Conservation (phyloP, 192 early-diverging fungal genomes). For the Nowakowskiella sp. region DNA sequence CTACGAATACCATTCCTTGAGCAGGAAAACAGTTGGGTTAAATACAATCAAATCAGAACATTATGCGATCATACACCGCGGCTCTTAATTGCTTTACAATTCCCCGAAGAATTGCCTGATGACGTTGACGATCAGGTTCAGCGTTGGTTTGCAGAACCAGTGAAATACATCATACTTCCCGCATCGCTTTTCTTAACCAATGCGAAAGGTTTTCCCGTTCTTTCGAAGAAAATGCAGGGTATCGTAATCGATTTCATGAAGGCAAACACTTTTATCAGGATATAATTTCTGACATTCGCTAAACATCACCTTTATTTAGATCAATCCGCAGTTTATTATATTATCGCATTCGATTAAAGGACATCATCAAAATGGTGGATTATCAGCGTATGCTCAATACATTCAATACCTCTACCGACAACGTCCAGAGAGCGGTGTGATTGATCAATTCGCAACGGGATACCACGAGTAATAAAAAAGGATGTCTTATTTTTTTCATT, state of each 20-base stretch:
- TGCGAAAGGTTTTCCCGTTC: conserved; percentile 78
- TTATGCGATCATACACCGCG: conserved; percentile 62
- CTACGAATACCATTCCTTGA: conserved; percentile 41
- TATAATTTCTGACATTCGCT: not conserved
- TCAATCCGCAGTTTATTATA: conserved; percentile 31
- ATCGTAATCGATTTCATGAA: conserved; percentile 47
- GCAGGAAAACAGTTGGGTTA: conserved; percentile 49
- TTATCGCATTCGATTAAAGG: conserved; percentile 14
- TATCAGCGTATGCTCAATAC: conserved; percentile 67
- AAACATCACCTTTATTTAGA: conserved; percentile 2
- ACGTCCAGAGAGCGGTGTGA: conserved; percentile 45
- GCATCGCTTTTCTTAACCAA: conserved; percentile 68
- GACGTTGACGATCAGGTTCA: conserved; percentile 28
- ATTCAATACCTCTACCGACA: conserved; percentile 63
- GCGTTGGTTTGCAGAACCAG: conserved; percentile 84
- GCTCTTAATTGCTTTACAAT: conserved; percentile 54
- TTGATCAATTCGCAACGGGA: conserved; percentile 69
- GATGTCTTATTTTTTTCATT: not conserved
- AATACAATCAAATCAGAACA: conserved; percentile 72
- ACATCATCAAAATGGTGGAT: conserved; percentile 30
- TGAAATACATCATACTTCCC: conserved; percentile 67
- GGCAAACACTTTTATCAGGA: too few species aligned
- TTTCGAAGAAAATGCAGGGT: conserved; percentile 67
- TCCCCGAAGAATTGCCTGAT: conserved; percentile 41
- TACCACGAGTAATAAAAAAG: conserved; percentile 94